These are phyloP conservation scores for Plasmodium fragile DNA, from an alignment of 169 alveolate species.

Conservation along the genomic window DNA sequence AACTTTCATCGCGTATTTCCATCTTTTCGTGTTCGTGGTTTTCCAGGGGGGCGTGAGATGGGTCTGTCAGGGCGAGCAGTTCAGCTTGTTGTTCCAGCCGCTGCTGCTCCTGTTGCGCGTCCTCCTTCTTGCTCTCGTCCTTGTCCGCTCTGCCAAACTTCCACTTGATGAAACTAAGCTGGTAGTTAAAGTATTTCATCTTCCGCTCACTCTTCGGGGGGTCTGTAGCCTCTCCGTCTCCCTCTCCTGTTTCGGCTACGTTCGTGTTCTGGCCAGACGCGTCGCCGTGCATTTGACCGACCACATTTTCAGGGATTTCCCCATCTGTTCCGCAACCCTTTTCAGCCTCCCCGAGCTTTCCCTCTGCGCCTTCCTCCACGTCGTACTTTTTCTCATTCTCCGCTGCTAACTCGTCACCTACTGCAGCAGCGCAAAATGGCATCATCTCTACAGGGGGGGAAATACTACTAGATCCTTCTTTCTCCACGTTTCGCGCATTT, in stretches of 20 bases:
- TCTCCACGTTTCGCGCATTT: not conserved
- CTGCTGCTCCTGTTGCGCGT: not conserved
- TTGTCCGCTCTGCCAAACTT: constrained; percentile 9
- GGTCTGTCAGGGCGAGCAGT: not conserved
- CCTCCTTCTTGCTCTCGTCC: constrained; percentile 14
- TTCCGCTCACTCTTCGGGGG: not conserved
- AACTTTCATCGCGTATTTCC: not conserved
- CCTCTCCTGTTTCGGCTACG: not conserved
- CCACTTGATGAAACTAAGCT: not conserved
- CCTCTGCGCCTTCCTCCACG: not conserved
- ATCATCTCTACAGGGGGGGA: not conserved
- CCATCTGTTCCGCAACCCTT: not conserved
- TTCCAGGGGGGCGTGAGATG: not conserved
- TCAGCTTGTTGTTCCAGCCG: not conserved
- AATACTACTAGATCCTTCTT: not conserved
- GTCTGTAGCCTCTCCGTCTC: not conserved
- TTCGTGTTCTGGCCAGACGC: not conserved
- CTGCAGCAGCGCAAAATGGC: not conserved
- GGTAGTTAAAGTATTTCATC: constrained; percentile 33
- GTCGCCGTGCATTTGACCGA: not conserved
- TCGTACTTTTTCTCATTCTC: constrained; percentile 8
- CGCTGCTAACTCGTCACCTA: not conserved
- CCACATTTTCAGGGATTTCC: not conserved
- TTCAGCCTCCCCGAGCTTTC: not conserved
- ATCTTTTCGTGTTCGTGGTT: not conserved